Evolutionary conservation across 768 basidiomycete genomes (phyloP).

Genomic region (Harrya chromipes): DNA sequence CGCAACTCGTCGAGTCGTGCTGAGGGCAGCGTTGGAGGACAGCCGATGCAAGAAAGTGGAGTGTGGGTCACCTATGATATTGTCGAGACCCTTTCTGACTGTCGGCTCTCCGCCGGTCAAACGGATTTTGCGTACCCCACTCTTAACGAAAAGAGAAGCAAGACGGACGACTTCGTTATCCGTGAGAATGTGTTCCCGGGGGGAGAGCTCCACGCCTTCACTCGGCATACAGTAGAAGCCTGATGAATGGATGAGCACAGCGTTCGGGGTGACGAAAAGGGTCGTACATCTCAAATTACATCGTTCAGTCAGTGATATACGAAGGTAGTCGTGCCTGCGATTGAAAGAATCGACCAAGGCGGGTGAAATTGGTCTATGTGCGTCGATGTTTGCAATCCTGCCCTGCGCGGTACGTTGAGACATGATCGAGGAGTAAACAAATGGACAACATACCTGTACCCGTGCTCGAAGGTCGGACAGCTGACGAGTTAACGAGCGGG

Average conservation of each 20-base stretch:
- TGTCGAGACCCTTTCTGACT: conserved; percentile 67
- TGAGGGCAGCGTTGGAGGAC: conserved; percentile 27
- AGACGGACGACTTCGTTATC: conserved; percentile 75
- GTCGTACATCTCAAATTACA: conserved; percentile 81
- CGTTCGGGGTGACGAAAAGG: background rate
- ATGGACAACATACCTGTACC: conserved; percentile 18
- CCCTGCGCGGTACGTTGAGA: conserved; percentile 35
- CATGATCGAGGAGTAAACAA: background rate
- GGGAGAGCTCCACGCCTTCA: conserved; percentile 74
- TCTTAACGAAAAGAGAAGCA: conserved; percentile 71
- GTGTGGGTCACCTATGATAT: conserved; percentile 59
- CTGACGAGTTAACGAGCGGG: conserved; percentile 5
- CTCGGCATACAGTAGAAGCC: conserved; percentile 93
- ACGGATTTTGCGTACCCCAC: conserved; percentile 84
- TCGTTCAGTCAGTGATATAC: conserved; percentile 81
- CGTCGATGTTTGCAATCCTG: conserved; percentile 55
- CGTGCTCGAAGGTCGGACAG: conserved; percentile 15
- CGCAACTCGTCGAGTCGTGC: conserved; percentile 63
- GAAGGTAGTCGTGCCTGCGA: conserved; percentile 79
- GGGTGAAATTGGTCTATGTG: conserved; percentile 44
- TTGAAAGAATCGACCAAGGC: conserved; percentile 63
- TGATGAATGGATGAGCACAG: conserved; percentile 27
- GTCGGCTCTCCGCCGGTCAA: conserved; percentile 90
- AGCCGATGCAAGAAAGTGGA: background rate
- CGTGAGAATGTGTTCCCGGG: conserved; percentile 62